Conservation (phyloP, 352 stramenopile genomes). For the Globisporangium splendens region DNA sequence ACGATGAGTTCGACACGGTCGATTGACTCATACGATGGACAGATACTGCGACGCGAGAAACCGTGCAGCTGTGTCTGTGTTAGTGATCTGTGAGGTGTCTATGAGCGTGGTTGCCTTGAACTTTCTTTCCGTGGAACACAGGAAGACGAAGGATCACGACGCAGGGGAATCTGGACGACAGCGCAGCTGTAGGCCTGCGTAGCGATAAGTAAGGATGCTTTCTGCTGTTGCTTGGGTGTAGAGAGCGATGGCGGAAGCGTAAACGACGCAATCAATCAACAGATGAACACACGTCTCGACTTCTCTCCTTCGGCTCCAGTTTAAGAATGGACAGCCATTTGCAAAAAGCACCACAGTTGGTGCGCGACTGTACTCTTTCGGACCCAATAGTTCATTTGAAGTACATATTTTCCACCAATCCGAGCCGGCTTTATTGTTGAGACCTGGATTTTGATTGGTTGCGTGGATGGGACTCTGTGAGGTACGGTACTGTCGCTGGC, state of each 20-base stretch:
- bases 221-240: neutral
- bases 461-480: neutral
- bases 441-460: neutral
- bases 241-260: neutral
- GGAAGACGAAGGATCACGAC: too few relatives aligned
- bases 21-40: neutral
- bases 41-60: too few relatives aligned
- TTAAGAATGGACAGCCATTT: constrained; percentile 13
- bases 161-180: too few relatives aligned
- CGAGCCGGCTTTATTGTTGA: too few relatives aligned
- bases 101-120: too few relatives aligned
- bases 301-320: constrained; percentile 11
- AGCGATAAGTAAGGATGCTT: neutral
- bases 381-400: constrained; percentile 3
- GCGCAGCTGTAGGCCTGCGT: neutral
- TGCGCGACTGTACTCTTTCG: constrained; percentile 1
- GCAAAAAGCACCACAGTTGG: constrained; percentile 3
- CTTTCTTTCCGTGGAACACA: too few relatives aligned
- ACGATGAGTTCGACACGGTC: constrained; percentile 15
- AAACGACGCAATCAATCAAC: neutral
- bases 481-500: neutral
- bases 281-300: neutral
- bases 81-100: too few relatives aligned
- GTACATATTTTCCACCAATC: too few relatives aligned
- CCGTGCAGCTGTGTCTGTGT: too few relatives aligned